Evolutionary conservation across 345 rosid genomes (phyloP).

Genomic region (Noccaea caerulescens): DNA sequence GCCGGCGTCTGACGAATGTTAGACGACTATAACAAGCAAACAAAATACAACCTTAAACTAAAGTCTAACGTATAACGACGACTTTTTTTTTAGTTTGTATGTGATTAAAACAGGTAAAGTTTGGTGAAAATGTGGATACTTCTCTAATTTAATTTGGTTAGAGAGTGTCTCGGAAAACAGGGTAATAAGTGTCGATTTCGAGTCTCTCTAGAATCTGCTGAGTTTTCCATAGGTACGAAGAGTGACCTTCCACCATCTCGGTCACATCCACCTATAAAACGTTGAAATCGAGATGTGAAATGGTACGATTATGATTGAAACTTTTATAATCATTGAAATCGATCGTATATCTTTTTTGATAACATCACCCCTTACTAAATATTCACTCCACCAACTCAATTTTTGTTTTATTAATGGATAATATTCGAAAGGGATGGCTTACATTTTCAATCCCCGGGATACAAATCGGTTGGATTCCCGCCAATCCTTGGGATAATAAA

Average conservation of each 20-base stretch:
- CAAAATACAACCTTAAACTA: not conserved
- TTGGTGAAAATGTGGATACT: not conserved
- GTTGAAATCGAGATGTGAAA: slow-evolving; percentile 13
- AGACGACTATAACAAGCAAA: not conserved
- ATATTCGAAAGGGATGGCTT: slow-evolving; percentile 37
- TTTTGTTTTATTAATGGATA: not conserved
- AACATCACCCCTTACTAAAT: not conserved
- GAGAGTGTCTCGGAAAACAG: slow-evolving; percentile 58
- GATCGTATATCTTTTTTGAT: slow-evolving; percentile 21
- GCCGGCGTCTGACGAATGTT: slow-evolving; percentile 21
- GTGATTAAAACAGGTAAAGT: not conserved
- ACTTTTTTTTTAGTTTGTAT: not conserved
- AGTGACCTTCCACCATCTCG: slow-evolving; percentile 78
- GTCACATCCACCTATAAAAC: slow-evolving; percentile 78
- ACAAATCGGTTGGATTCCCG: slow-evolving; percentile 83
- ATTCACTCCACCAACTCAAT: slow-evolving; percentile 23
- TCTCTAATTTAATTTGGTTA: slow-evolving; percentile 11
- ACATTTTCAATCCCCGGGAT: slow-evolving; percentile 90
- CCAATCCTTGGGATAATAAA: slow-evolving; percentile 84
- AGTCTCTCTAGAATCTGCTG: slow-evolving; percentile 73
- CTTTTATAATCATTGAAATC: slow-evolving; percentile 17
- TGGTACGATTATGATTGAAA: not conserved
- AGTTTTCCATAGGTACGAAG: slow-evolving; percentile 87
- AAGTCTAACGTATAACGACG: not conserved
- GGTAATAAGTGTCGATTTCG: slow-evolving; percentile 80